A percentile compares a stretch with the other conserved stretches of the same genome.
Evolutionary conservation across 352 stramenopile species (phyloP).

Genomic region (Pythium sp.): DNA sequence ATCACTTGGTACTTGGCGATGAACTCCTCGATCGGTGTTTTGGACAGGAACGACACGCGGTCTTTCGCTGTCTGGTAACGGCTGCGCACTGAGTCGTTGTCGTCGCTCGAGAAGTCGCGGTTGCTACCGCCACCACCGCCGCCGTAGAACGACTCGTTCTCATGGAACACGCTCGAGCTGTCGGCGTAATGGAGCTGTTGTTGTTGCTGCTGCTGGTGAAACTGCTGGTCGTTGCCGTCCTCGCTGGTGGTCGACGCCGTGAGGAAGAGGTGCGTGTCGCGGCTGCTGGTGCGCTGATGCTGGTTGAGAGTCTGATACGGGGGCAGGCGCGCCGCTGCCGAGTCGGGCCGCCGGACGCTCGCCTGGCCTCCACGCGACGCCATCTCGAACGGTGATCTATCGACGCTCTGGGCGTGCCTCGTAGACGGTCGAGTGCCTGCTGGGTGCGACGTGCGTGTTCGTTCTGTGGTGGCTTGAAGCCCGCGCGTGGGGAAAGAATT

Average conservation of each 20-base stretch:
- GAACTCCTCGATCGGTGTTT: conserved; percentile 75
- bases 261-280: conserved; percentile 9
- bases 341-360: conserved; percentile 14
- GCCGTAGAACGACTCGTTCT: background rate
- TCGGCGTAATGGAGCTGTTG: background rate
- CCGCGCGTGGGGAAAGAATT: background rate
- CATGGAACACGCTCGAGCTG: background rate
- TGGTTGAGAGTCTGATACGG: conserved; percentile 2
- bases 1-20: conserved; percentile 83
- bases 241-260: conserved; percentile 4
- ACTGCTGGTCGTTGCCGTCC: conserved; percentile 8
- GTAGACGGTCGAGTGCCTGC: background rate
- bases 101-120: conserved; percentile 10
- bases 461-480: background rate
- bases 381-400: conserved; percentile 5
- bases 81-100: conserved; percentile 11
- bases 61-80: conserved; percentile 23
- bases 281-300: conserved; percentile 10
- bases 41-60: conserved; percentile 32
- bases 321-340: background rate
- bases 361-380: conserved; percentile 9
- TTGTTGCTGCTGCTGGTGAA: background rate
- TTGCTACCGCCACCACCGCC: background rate
- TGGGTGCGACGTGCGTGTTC: background rate
- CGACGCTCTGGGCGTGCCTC: background rate